Percentiles rank a stretch among this genome's conserved stretches.
These are phyloP conservation scores for Coccomyxa sp. DNA, from an alignment of 139 green algal genomes.

Conservation along the genomic window DNA sequence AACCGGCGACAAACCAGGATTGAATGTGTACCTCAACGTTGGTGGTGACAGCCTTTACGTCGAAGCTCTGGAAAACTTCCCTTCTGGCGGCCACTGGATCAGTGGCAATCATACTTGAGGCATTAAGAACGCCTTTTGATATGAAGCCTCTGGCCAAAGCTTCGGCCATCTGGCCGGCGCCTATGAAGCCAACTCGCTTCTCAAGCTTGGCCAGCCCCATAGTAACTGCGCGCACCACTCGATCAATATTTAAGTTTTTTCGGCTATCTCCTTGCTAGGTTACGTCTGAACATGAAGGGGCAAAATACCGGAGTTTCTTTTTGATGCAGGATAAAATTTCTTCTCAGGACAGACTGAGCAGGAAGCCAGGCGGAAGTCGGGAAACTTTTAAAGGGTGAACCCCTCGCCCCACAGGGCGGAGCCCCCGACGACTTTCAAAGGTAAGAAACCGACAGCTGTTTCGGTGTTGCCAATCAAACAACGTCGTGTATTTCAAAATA, in stretches of 20 bases:
- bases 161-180: slow-evolving; percentile 84
- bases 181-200: slow-evolving; percentile 62
- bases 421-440: too few relatives aligned
- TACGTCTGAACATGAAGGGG: too few relatives aligned
- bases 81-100: slow-evolving; percentile 60
- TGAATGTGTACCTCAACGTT: slow-evolving; percentile 49
- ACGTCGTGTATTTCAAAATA: too few relatives aligned
- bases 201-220: background rate
- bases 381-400: too few relatives aligned
- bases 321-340: too few relatives aligned
- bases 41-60: slow-evolving; percentile 12
- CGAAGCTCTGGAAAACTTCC: slow-evolving; percentile 61
- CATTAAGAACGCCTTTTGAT: slow-evolving; percentile 45
- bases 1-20: background rate
- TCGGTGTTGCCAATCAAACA: too few relatives aligned
- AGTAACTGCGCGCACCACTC: background rate
- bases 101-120: slow-evolving; percentile 52
- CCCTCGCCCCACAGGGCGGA: too few relatives aligned
- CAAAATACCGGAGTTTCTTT: too few relatives aligned
- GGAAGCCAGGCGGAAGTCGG: too few relatives aligned
- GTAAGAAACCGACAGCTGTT: too few relatives aligned
- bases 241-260: background rate
- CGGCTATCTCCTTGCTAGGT: too few relatives aligned
- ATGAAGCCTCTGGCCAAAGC: slow-evolving; percentile 83
- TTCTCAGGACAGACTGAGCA: too few relatives aligned